Conservation (phyloP, 2,329 filamentous ascomycete genomes). For the Neurospora sp. region DNA sequence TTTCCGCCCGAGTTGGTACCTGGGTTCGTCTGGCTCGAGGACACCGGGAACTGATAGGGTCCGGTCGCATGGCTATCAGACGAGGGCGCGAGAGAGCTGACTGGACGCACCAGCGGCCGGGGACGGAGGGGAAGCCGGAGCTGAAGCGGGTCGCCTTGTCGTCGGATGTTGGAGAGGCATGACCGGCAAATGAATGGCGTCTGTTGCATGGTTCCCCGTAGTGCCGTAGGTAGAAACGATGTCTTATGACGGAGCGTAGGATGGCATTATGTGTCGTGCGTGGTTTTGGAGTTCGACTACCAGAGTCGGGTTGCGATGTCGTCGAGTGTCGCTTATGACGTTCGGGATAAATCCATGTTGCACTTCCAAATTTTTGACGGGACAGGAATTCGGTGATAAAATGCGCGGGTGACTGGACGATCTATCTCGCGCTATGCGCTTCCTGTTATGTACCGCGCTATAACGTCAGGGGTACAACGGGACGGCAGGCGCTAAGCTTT, state of each 20-base stretch:
- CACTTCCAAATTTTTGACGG: not conserved
- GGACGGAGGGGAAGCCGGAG: not conserved
- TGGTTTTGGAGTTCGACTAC: not conserved
- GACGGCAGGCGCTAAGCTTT: not conserved
- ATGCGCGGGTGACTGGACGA: not conserved
- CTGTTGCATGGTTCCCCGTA: slow-evolving; percentile 7
- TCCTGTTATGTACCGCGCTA: not conserved
- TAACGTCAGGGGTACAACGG: not conserved
- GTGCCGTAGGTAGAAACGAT: not conserved
- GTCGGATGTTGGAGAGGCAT: slow-evolving; percentile 7
- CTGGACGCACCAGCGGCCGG: not conserved
- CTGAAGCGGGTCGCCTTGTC: not conserved
- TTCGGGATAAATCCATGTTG: not conserved
- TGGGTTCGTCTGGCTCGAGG: not conserved
- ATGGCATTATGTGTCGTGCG: not conserved
- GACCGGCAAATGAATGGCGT: slow-evolving; percentile 10
- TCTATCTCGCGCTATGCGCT: not conserved
- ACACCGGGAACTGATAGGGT: not conserved
- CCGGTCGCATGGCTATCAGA: not conserved
- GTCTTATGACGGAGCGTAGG: not conserved
- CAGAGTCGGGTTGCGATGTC: not conserved
- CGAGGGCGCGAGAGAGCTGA: not conserved
- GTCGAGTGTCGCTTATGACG: not conserved
- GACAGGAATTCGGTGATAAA: not conserved
- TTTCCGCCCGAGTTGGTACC: not conserved